These are phyloP conservation scores for Boletus fagicola DNA, from an alignment of 768 basidiomycete genomes.

Conservation along the genomic window DNA sequence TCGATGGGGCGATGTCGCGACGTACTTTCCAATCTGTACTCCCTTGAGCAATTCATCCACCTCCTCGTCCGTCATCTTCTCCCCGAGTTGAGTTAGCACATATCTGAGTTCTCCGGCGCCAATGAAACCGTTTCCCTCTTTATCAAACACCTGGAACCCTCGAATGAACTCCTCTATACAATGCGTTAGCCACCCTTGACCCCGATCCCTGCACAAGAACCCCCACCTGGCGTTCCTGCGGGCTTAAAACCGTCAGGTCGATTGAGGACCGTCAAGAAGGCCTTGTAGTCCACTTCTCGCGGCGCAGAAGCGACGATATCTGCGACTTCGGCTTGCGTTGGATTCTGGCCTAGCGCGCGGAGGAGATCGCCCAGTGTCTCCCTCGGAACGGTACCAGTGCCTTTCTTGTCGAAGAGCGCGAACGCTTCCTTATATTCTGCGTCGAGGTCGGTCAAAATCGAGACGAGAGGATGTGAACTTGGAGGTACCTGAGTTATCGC, in stretches of 20 bases:
- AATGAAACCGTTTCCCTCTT: slow-evolving; percentile 69
- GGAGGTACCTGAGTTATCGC: slow-evolving; percentile 51
- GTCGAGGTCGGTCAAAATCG: slow-evolving; percentile 4
- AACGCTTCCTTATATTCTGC: slow-evolving; percentile 98
- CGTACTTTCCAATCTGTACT: slow-evolving; percentile 85
- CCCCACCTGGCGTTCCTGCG: slow-evolving; percentile 85
- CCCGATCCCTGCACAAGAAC: slow-evolving; percentile 17
- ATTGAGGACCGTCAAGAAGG: slow-evolving; percentile 88
- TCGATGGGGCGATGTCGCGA: slow-evolving; percentile 18
- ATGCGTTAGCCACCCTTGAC: background rate
- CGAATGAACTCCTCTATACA: slow-evolving; percentile 95
- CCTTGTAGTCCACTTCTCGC: slow-evolving; percentile 88
- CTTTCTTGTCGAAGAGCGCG: slow-evolving; percentile 96
- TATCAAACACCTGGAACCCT: slow-evolving; percentile 98
- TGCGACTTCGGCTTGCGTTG: slow-evolving; percentile 96
- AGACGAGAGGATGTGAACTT: background rate
- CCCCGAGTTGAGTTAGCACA: slow-evolving; percentile 92
- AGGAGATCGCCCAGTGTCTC: slow-evolving; percentile 91
- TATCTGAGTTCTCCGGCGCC: slow-evolving; percentile 68
- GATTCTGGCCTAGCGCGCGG: slow-evolving; percentile 94
- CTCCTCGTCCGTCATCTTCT: slow-evolving; percentile 98
- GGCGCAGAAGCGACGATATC: slow-evolving; percentile 74
- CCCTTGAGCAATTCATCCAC: slow-evolving; percentile 98
- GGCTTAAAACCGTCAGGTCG: slow-evolving; percentile 97
- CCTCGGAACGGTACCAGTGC: slow-evolving; percentile 84